Base-by-base conservation (phyloP, 208 protist species). In the Herpetomonas muscarum region DNA sequence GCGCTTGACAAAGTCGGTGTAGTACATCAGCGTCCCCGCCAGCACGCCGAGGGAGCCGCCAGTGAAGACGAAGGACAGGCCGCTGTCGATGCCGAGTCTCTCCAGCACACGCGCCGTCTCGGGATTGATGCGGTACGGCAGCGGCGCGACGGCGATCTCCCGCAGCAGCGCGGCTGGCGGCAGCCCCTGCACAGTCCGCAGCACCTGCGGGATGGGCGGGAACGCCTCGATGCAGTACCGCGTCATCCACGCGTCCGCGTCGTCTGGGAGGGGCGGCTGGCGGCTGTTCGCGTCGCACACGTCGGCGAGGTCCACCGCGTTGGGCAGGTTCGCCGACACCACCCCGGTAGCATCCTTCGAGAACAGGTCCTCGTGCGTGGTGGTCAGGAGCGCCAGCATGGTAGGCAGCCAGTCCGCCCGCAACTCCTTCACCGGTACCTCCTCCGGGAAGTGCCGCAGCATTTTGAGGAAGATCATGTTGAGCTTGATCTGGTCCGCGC, bases 371-470 rank as follows among this genome's bases (percentile, higher is more conserved):
- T 67, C 68, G 48, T 59, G 67, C 10, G 69, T 56, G 28, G 41
- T 64, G 15, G 76, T 87, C 24, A 87, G 57, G 25, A 83, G 54
- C 31, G 64, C 49, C 57, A 80, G 52, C 31, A 87, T 45, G 42
- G 68, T 32, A 25, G 75, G 73, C 47, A 87, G 49, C 76, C 80
- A 87, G 55, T 87, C 80, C 19, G 67, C 48, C 46, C 72, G 64
- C 21, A 87, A 61, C 62, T 87, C 80, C 67, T 87, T 87, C 51
- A 83, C 61, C 3, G 76, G 74, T 15, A 81, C 70, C 53, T 84
- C 76, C 25, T 84, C 63, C 1, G 80, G 75, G 58, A 69, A 75
- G 58, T 84, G 76, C 21, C 76, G 80, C 30, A 87, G 61, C 74
- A 76, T 84, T 60, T 82, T 87, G 61, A 87, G 51, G 9, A 70